Evolutionary conservation across 2,329 filamentous ascomycete genomes (phyloP).

Genomic region (Trichophyton verrucosum): DNA sequence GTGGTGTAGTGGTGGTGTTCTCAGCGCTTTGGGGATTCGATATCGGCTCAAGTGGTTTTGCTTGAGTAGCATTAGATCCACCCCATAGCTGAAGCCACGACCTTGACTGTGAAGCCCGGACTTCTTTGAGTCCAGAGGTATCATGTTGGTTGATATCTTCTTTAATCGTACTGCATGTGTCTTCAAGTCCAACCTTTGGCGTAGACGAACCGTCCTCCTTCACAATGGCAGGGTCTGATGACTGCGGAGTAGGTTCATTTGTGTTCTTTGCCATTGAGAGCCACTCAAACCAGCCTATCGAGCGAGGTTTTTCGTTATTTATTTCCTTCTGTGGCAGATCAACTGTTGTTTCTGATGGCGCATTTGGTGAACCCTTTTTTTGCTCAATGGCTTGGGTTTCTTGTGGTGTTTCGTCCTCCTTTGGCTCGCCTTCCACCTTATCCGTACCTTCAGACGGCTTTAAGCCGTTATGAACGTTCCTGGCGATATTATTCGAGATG

Average conservation of each 20-base stretch:
- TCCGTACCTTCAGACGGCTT: not conserved
- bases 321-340: constrained; percentile 1
- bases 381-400: not conserved
- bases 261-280: constrained; percentile 11
- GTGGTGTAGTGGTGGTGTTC: not conserved
- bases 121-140: not conserved
- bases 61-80: constrained; percentile 14
- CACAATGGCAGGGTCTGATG: constrained; percentile 7
- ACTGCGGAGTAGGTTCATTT: constrained; percentile 11
- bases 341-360: not conserved
- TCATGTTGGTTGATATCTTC: not conserved
- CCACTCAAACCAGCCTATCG: constrained; percentile 13
- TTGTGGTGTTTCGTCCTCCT: not conserved
- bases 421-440: not conserved
- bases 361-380: not conserved
- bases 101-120: constrained; percentile 22
- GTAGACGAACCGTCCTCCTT: not conserved
- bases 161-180: not conserved
- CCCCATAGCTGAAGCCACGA: constrained; percentile 37
- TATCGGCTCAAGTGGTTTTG: constrained; percentile 16
- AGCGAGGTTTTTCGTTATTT: constrained; percentile 11
- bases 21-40: constrained; percentile 13
- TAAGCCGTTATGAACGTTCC: not conserved
- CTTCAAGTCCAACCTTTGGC: not conserved
- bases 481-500: constrained; percentile 12